These are phyloP conservation scores for Athelia sp. DNA, from an alignment of 1,284 basidiomycete species.

Conservation along the genomic window DNA sequence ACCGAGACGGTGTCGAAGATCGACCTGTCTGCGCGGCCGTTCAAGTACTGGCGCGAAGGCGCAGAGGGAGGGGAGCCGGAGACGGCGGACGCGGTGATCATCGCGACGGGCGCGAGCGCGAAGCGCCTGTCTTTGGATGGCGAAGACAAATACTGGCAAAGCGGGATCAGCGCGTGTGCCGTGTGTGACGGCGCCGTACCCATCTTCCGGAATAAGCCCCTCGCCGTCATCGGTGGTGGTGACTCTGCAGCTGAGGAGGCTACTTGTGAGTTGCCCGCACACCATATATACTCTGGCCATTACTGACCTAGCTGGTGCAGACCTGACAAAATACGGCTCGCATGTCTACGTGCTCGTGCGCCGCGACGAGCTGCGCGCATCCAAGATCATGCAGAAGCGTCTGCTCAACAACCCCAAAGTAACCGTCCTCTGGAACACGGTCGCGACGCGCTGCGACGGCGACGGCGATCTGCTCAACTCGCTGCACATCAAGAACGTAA, in stretches of 20 bases:
- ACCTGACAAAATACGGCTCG: conserved; percentile 90
- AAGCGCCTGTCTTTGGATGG: conserved; percentile 90
- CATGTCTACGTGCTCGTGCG: conserved; percentile 96
- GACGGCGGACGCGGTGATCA: conserved; percentile 90
- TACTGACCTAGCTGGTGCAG: too few relatives aligned
- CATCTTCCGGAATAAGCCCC: conserved; percentile 96
- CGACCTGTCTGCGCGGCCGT: conserved; percentile 91
- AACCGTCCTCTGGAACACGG: conserved; percentile 83
- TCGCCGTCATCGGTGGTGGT: conserved; percentile 97
- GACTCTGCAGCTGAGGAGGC: conserved; percentile 99
- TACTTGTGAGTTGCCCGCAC: too few relatives aligned
- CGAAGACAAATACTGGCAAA: conserved; percentile 97
- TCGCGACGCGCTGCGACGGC: conserved; percentile 89
- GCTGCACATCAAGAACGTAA: conserved; percentile 79
- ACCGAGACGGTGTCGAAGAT: conserved; percentile 97
- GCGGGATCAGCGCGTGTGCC: conserved; percentile 96
- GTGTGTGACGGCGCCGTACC: conserved; percentile 99
- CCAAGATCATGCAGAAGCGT: conserved; percentile 96
- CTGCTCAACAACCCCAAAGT: conserved; percentile 6
- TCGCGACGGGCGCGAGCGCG: conserved; percentile 95
- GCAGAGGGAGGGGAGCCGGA: conserved; percentile 80
- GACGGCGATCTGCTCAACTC: conserved; percentile 90
- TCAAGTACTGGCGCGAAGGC: conserved; percentile 96
- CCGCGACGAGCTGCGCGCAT: conserved; percentile 88
- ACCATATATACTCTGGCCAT: too few relatives aligned